Conservation (phyloP, 225 moss, liverwort and hornwort genomes). For the Climacium dendroides region DNA sequence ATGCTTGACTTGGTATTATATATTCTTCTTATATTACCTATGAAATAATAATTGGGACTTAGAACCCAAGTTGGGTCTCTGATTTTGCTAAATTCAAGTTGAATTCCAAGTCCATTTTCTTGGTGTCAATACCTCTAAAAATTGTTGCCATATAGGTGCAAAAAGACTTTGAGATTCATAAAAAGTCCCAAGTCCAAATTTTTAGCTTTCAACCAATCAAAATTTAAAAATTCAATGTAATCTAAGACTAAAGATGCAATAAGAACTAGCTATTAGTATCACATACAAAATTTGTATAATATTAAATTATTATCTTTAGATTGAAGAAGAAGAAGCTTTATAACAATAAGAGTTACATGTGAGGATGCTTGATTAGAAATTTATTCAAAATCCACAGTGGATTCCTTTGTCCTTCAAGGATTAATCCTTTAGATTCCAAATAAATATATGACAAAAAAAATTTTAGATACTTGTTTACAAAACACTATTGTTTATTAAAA, state of each 20-base stretch:
- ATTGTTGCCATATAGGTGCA: not conserved
- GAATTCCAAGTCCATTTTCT: not conserved
- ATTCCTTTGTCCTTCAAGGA: no score
- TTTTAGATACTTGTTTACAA: not conserved
- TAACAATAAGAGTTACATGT: no score
- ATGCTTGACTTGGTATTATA: not conserved
- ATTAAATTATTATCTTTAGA: no score
- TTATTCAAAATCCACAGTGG: no score
- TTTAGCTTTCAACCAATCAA: not conserved
- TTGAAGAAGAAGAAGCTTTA: no score
- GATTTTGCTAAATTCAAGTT: not conserved
- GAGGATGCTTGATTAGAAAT: no score
- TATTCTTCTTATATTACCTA: no score
- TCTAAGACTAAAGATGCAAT: no score
- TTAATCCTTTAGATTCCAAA: no score
- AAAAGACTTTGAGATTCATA: rapidly evolving
- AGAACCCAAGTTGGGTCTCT: rapidly evolving
- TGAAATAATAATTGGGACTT: not conserved
- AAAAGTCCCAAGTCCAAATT: rapidly evolving
- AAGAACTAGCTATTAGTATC: no score
- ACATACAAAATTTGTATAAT: no score
- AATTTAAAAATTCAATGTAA: no score
- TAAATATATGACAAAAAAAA: not conserved
- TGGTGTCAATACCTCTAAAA: not conserved
- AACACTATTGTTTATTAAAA: not conserved